Base-by-base conservation (phyloP, 2,329 filamentous ascomycete species). In the Botrytis porri region DNA sequence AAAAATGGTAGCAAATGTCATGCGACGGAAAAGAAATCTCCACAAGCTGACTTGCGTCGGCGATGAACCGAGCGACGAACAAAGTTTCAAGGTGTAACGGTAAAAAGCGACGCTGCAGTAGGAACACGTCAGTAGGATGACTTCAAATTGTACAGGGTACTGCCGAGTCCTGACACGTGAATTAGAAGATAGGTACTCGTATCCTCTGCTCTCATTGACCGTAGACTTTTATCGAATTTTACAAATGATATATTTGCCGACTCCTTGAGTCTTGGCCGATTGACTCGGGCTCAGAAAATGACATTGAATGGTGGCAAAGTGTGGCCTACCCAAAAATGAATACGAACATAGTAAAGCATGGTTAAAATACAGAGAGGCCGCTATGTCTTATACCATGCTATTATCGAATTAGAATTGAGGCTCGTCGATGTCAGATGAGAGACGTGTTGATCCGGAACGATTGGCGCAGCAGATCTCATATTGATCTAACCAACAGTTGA, bases 401-500 rank as follows among this genome's bases (percentile, higher is more conserved):
- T 64, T 39, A 57, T 57, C 8, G 48, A 41, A 39, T 54, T 41
- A 37, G 63, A 51, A 66, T 7, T 18, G 22, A 57, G 25, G 61
- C 39, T 43, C 20, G 18, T 64, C n/a, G 39, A n/a, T 64, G 39
- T 18, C 39, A 64, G 61, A 64, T 63, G 39, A 64, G 37, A 63
- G 29, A 43, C 37, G 16, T n/a, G 25, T 39, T 64, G 61, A 63
- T 63, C 25, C 39, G n/a, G 61, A 64, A 64, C n/a, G 63, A 65
- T 41, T 65, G 25, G 25, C n/a, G 7, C 32, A 37, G 25, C 29
- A 57, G 65, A 67, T 41, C 45, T 29, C 16, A 67, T 41, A 32
- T 25, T 41, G 37, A 67, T 57, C 48, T 29, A 62, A 29, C 60
- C 35, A 67, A 45, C 61, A 45, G 39, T 64, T 29, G 64, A 57